A percentile compares a stretch with the other conserved stretches of the same genome.
phyloP scores from a whole-genome alignment of 2,329 filamentous ascomycete genomes.

The Monosporascus sp. region DNA sequence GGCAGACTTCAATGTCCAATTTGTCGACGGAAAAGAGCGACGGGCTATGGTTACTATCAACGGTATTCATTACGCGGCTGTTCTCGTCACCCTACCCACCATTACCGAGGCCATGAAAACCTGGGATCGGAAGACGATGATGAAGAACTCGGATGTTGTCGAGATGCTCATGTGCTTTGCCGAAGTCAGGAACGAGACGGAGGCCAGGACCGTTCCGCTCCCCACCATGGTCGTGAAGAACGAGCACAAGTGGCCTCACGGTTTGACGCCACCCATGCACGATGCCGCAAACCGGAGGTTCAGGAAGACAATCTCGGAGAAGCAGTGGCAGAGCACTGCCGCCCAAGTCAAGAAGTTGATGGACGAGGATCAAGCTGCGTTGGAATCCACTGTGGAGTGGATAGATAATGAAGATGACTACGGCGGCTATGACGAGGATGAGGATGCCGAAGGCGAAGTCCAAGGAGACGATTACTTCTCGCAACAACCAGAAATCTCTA shows the following conservation, averaged over 20 bases:
- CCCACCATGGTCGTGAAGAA: constrained; percentile 62
- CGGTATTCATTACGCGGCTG: constrained; percentile 67
- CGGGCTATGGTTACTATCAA: constrained; percentile 68
- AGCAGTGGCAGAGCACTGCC: constrained; percentile 81
- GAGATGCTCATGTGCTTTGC: constrained; percentile 83
- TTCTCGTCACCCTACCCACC: constrained; percentile 77
- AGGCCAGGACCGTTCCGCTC: constrained; percentile 60
- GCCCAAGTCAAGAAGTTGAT: constrained; percentile 71
- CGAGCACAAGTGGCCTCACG: constrained; percentile 74
- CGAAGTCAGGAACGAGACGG: constrained; percentile 58
- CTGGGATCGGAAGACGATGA: constrained; percentile 82
- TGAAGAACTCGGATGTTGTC: constrained; percentile 82
- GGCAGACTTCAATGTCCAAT: constrained; percentile 74
- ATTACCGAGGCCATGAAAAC: constrained; percentile 90
- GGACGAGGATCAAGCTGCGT: constrained; percentile 58
- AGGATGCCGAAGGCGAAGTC: constrained; percentile 42
- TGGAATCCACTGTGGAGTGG: constrained; percentile 58
- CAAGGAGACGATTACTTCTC: constrained; percentile 50
- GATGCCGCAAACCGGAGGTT: constrained; percentile 79
- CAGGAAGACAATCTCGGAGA: constrained; percentile 73
- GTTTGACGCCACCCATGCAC: constrained; percentile 82
- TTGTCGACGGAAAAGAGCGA: constrained; percentile 67
- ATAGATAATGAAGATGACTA: constrained; percentile 47
- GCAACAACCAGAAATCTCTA: constrained; percentile 44
- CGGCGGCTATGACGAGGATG: constrained; percentile 34